phyloP scores from a whole-genome alignment of 2,329 filamentous ascomycete species.

The Aspergillus viridinutans region DNA sequence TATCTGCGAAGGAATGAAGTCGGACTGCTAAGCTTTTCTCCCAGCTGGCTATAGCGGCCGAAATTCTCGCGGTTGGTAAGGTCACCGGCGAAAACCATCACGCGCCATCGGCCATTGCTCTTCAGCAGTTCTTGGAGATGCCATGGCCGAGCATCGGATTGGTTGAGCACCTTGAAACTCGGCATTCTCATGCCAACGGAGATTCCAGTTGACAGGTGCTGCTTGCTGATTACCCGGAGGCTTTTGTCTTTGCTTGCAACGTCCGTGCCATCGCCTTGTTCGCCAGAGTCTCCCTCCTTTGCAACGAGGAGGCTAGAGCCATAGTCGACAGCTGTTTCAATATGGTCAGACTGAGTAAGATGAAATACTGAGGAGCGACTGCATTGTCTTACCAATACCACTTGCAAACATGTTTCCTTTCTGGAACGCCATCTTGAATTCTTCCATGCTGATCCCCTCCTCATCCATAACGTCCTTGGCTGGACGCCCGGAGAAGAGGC shows the following conservation, averaged over 20 bases:
- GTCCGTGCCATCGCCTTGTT: conserved; percentile 48
- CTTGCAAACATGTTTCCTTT: conserved; percentile 59
- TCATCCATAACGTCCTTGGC: conserved; percentile 58
- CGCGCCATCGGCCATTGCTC: conserved; percentile 36
- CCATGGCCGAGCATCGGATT: conserved; percentile 36
- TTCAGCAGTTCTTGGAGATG: conserved; percentile 35
- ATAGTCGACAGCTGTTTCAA: conserved; percentile 51
- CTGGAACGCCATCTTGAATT: conserved; percentile 59
- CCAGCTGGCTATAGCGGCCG: conserved; percentile 46
- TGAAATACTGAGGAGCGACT: not conserved
- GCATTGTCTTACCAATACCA: conserved; percentile 41
- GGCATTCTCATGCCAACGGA: conserved; percentile 33
- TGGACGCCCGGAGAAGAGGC: conserved; percentile 55
- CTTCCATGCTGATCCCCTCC: conserved; percentile 58
- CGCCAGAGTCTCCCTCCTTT: conserved; percentile 44
- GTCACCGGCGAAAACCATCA: conserved; percentile 58
- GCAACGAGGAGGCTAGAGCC: conserved; percentile 53
- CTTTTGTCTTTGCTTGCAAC: conserved; percentile 24
- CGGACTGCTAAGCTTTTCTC: conserved; percentile 37
- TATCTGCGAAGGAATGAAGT: conserved; percentile 44
- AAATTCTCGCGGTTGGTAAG: conserved; percentile 45
- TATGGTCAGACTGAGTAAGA: conserved; percentile 9
- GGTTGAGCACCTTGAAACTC: conserved; percentile 32
- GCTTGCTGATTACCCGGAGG: conserved; percentile 15
- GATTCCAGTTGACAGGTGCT: conserved; percentile 23